Base-by-base conservation (phyloP, 306 rosid species). In the Nissolia schottii region DNA sequence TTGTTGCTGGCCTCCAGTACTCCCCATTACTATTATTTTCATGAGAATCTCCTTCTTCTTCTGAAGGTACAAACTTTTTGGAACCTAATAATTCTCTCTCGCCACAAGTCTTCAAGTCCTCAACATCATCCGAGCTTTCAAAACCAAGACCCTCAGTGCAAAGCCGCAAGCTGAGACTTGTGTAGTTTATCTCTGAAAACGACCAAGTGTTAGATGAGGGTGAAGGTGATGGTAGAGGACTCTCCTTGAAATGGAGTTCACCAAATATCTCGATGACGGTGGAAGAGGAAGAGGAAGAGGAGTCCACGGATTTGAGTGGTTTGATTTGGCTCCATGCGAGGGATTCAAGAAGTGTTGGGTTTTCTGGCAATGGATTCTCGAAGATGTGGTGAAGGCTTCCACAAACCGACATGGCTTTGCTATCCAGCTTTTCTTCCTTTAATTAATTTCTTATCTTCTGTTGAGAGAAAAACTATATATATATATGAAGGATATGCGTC, bases 241-340 rank as follows among this genome's bases (percentile, higher is more conserved):
- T 67, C 64, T 89, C 90, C 27, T 82, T 81, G 90, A 86, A 89
- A 82, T 88, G 85, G 59, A 92, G 92, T 55, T 88, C 95, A 14
- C 92, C 91, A 46, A 89, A 92, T 45, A 92, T 85, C 81, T 89
- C 96, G 2, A 90, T 80, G 64, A 84, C n/a, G n/a, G n/a, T n/a
- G n/a, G n/a, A n/a, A n/a, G n/a, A n/a, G n/a, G n/a, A n/a, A n/a
- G n/a, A 84, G 2, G 96, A 86, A 5, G 96, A 81, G 0, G 88
- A 69, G 4, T 64, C 37, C 3, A 28, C 51, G n/a, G 90, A 38
- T 16, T 75, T 79, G 24, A 77, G 25, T 7, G 88, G 79, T 59
- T 82, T 76, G 22, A 81, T 82, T 71, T 83, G 86, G 79, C 66
- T 84, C 87, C 88, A 76, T 22, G 89, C 79, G 71, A 90, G 80